phyloP scores from a whole-genome alignment of 73 alveolate genomes.

The Tetrahymena elliotti region DNA sequence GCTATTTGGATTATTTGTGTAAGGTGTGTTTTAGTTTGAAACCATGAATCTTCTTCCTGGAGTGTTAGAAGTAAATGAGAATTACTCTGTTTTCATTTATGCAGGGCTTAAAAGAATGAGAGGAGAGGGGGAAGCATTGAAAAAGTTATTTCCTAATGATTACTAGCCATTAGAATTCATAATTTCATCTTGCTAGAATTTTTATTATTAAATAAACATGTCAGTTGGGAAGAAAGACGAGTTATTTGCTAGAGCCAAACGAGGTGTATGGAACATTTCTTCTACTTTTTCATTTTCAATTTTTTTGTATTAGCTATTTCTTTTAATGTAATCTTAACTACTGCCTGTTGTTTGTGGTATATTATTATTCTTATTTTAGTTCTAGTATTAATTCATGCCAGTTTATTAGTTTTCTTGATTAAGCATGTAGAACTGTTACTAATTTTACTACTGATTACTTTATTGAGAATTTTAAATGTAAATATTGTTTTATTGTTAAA shows the following conservation, averaged over 20 bases:
- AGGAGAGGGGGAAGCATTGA: not conserved
- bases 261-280: not conserved
- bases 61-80: not conserved
- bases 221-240: not conserved
- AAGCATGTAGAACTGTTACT: not conserved
- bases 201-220: not conserved
- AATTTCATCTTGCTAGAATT: not conserved
- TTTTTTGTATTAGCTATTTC: not conserved
- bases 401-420: not conserved
- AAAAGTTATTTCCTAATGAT: not conserved
- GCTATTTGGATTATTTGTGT: not conserved
- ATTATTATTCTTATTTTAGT: not conserved
- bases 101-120: not conserved
- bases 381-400: not conserved
- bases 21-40: not conserved
- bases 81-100: not conserved
- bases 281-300: not conserved
- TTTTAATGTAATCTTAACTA: not conserved
- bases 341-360: not conserved
- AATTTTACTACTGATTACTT: not conserved
- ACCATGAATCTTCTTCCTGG: not conserved
- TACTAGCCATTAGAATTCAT: not conserved
- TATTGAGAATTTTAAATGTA: not conserved
- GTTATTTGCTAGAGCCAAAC: not conserved
- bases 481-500: not conserved